Conservation (phyloP, 2,329 filamentous ascomycete species). For the Colletotrichum liriopes region DNA sequence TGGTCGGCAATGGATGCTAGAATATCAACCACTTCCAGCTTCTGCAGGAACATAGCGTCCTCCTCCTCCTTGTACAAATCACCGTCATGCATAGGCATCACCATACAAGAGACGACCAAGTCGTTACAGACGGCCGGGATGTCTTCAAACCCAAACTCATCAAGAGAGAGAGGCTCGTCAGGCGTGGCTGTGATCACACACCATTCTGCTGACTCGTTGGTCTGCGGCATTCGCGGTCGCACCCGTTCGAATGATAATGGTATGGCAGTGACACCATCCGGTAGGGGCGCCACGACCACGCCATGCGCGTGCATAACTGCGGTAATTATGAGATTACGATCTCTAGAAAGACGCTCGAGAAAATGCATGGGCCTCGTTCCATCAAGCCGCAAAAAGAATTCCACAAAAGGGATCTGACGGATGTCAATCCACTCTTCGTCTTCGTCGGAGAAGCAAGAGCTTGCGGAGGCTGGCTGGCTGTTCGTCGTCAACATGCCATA, state of each 20-base stretch:
- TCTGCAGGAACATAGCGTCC: not conserved
- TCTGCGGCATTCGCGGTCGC: not conserved
- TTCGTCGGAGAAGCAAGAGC: not conserved
- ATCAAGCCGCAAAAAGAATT: not conserved
- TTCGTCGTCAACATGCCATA: not conserved
- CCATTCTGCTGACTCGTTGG: not conserved
- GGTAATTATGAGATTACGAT: not conserved
- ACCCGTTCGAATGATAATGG: not conserved
- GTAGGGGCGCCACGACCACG: not conserved
- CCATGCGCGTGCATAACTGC: not conserved
- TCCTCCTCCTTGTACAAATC: not conserved
- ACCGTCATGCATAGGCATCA: not conserved
- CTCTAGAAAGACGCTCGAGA: not conserved
- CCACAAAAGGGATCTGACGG: not conserved
- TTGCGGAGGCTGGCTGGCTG: not conserved
- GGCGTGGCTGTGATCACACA: not conserved
- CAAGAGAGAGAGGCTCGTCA: not conserved
- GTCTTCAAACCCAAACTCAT: not conserved
- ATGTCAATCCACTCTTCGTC: not conserved
- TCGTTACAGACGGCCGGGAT: not conserved
- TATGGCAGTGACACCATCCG: not conserved
- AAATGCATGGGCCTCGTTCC: not conserved
- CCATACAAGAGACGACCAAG: not conserved
- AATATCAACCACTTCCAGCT: not conserved
- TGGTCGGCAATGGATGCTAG: not conserved